Conservation (phyloP, 1,284 basidiomycete species). For the Gymnopus androsaceus region DNA sequence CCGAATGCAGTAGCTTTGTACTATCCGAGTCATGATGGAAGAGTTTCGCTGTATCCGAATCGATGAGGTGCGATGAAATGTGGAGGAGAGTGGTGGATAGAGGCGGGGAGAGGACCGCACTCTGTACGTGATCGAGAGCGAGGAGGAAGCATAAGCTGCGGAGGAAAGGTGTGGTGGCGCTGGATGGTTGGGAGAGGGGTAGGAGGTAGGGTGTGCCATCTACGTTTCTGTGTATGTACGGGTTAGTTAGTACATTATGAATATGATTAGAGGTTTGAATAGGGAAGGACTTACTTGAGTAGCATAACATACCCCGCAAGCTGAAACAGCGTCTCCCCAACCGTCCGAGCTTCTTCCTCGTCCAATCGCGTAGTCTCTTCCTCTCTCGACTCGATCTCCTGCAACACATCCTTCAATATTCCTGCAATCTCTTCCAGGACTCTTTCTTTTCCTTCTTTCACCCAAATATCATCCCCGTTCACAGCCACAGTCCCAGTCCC, state of each 20-base stretch:
- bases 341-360: constrained; percentile 63
- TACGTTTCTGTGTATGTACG: constrained; percentile 41
- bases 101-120: constrained; percentile 50
- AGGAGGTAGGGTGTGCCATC: constrained; percentile 56
- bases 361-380: constrained; percentile 52
- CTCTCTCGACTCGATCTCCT: constrained; percentile 66
- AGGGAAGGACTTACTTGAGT: constrained; percentile 34
- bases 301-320: constrained; percentile 61
- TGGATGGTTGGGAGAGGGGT: constrained; percentile 39
- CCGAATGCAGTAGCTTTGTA: no score
- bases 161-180: constrained; percentile 53
- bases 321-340: constrained; percentile 60
- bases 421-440: constrained; percentile 69
- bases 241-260: constrained; percentile 5
- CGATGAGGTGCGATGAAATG: constrained; percentile 49
- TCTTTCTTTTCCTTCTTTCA: constrained; percentile 46
- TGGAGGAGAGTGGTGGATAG: constrained; percentile 62
- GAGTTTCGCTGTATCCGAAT: no score
- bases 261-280: constrained; percentile 22
- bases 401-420: constrained; percentile 68
- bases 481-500: constrained; percentile 4
- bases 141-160: constrained; percentile 60
- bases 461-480: constrained; percentile 22
- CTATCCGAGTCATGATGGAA: no score
- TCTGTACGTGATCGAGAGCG: constrained; percentile 55